These are phyloP conservation scores for Parathielavia hyrcaniae DNA, from an alignment of 495 filamentous ascomycete species.

Conservation along the genomic window DNA sequence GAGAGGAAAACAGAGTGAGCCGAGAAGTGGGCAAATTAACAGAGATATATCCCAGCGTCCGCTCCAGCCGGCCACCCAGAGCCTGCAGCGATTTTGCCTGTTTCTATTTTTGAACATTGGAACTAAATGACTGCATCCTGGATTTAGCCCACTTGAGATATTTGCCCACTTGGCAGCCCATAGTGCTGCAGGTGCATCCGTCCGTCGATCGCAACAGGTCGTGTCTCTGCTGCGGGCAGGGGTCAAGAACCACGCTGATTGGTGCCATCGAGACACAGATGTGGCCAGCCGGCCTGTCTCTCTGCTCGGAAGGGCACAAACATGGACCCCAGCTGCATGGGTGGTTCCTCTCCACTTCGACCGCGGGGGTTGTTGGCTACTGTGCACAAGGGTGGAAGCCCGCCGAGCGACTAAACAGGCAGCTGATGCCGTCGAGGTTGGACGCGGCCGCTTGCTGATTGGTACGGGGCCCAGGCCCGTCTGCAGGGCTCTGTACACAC, in stretches of 20 bases:
- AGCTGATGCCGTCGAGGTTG: conserved; percentile 30
- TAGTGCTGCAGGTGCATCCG: conserved; percentile 17
- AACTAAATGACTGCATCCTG: conserved; percentile 34
- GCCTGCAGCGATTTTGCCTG: conserved; percentile 17
- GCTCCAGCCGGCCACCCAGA: conserved; percentile 10
- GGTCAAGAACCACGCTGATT: conserved; percentile 36
- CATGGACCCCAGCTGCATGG: conserved; percentile 29
- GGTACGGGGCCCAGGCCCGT: conserved; percentile 25
- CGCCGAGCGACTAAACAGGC: conserved; percentile 35
- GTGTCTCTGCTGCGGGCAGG: conserved; percentile 20
- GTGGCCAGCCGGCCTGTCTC: conserved; percentile 40
- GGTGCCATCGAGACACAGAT: conserved; percentile 33
- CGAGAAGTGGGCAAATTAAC: conserved; percentile 45
- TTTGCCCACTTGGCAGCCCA: conserved; percentile 19
- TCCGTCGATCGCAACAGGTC: conserved; percentile 19
- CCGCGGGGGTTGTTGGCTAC: conserved; percentile 29
- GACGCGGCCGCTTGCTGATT: conserved; percentile 26
- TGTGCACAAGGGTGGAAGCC: conserved; percentile 29
- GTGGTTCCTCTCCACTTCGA: conserved; percentile 27
- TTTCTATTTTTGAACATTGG: conserved; percentile 41
- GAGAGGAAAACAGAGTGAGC: conserved; percentile 26
- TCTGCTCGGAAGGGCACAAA: conserved; percentile 31
- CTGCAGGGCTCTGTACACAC: conserved; percentile 22
- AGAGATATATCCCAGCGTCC: conserved; percentile 37
- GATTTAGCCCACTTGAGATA: conserved; percentile 29